Evolutionary conservation across 2,329 filamentous ascomycete species (phyloP).

Genomic region (Pseudogymnoascus sp.): DNA sequence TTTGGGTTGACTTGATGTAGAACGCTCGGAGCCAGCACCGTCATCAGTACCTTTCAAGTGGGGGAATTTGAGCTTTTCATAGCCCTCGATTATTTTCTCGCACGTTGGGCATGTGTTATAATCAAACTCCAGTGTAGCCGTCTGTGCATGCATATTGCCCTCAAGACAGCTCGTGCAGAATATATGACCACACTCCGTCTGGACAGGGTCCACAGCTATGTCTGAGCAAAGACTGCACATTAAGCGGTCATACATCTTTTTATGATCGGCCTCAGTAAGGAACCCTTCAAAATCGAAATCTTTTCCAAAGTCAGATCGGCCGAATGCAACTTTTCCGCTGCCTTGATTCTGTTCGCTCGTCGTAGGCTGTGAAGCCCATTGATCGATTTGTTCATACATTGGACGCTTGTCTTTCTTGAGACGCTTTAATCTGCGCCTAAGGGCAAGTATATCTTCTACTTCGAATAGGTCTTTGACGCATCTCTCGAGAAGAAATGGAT

Average conservation of each 20-base stretch:
- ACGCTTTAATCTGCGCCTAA: conserved; percentile 14
- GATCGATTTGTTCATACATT: conserved; percentile 26
- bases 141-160: neutral
- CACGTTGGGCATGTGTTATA: neutral
- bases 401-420: conserved; percentile 13
- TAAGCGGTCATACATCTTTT: neutral
- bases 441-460: conserved; percentile 21
- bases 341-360: neutral
- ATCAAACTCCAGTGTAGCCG: neutral
- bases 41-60: neutral
- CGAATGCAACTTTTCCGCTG: neutral
- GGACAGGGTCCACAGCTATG: neutral
- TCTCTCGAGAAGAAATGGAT: conserved; percentile 28
- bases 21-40: neutral
- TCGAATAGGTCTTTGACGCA: conserved; percentile 27
- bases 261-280: neutral
- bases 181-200: neutral
- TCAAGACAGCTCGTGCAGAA: neutral
- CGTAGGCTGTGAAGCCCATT: conserved; percentile 17
- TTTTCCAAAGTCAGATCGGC: neutral
- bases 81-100: neutral
- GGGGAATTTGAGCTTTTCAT: neutral
- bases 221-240: neutral
- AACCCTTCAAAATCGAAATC: neutral
- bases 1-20: neutral